Evolutionary conservation across 202 grass and related monocot genomes (phyloP), one percentile per base, ranked within the genome.

Genomic region (Panicum hallii): DNA sequence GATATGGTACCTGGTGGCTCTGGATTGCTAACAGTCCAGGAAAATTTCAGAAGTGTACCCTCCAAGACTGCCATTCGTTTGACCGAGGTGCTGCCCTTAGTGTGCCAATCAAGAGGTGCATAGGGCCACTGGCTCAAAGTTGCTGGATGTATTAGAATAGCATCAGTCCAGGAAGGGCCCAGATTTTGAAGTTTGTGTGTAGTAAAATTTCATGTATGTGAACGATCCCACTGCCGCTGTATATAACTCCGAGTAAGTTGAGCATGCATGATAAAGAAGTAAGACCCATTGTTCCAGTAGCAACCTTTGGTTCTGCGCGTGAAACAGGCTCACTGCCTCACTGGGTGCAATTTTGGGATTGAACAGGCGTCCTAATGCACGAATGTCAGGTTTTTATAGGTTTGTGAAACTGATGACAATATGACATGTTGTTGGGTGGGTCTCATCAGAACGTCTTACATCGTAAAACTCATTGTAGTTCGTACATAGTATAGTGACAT

Each of bases 181-280:
- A 20, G 23, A 52, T 34, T 78, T 79, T 52, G 65, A 82, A 72
- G 66, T 78, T 34, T n/a, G 55, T 68, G 41, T 69, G 61, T 17
- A 73, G 68, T 73, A 54, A 63, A 70, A 34, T 69, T 79, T 72
- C 17, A 1, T 77, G 46, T 47, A n/a, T 47, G 22, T 30, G 43
- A 45, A 77, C 16, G 36, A 2, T 42, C 42, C 41, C 16, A 46
- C 38, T 34, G 57, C 23, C 20, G 34, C 32, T 63, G 75, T 72
- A 86, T 46, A 86, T 86, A 65, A 13, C 28, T 63, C 28, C 11
- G 61, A 63, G 28, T 34, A 67, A 66, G 28, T 67, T 38, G 46
- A 20, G 32, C 47, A 23, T 54, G 62, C 30, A 38, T 56, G 63
- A 9, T 56, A 9, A 38, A 38, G 36, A 38, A 38, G 36, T 38